Evolutionary conservation across 768 basidiomycete genomes (phyloP), one percentile per base, ranked within the genome.

Genomic region (Boletus tomentosulus): DNA sequence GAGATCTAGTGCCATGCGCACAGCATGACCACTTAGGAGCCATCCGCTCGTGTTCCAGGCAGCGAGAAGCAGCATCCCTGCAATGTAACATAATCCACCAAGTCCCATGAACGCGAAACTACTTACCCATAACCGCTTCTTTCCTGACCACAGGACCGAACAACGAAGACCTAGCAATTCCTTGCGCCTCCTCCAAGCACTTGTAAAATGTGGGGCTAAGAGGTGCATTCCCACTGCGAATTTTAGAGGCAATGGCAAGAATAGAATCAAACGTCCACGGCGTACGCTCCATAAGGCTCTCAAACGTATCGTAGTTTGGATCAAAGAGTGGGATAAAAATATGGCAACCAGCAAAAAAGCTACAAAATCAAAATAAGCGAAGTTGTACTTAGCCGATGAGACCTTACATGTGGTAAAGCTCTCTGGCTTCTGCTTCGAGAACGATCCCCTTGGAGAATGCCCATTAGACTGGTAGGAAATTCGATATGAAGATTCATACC

Each of bases 201-300:
- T 86, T 86, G 76, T 94, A 93, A 71, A 93, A 95, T 0, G 92
- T 89, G 44, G 86, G 79, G 56, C 83, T 85, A 41, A 92, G 83
- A 30, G 88, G 89, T 31, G 91, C 89, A 63, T 87, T 92, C 24
- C 93, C 94, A 58, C 89, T 89, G 65, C 91, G 82, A 64, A 98
- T 92, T 73, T 93, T 95, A 51, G 87, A 84, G 46, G 93, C 94
- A 46, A 97, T 86, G 43, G 94, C 92, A 48, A 98, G 78, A 64
- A 98, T 86, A 55, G 92, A 87, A 71, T 96, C 91, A 70, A 94
- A 94, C 50, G 92, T 94, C 88, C 93, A 98, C 5, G 95, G 95
- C 6, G 89, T 90, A 61, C 95, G 86, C 70, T 92, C 92, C 77
- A 87, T 87, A 62, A 95, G 78, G 60, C 85, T 85, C 68, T 96